Percentiles rank a stretch among this genome's conserved stretches.
These are phyloP conservation scores for Nephelium lappaceum DNA, from an alignment of 345 rosid genomes.

Conservation along the genomic window DNA sequence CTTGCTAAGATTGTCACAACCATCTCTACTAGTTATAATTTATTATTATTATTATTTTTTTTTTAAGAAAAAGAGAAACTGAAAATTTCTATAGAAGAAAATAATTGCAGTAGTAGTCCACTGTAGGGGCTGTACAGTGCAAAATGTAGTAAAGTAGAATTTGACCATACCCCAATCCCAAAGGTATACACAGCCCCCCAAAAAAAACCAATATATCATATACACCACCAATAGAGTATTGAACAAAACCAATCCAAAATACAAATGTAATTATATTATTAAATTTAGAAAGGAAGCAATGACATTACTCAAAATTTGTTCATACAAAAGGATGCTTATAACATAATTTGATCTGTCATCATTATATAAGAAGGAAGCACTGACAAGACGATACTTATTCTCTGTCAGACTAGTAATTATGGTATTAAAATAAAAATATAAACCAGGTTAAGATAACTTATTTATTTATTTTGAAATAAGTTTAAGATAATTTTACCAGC, in stretches of 20 bases:
- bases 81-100: too few relatives aligned
- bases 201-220: neutral
- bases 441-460: neutral
- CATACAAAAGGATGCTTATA: neutral
- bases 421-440: neutral
- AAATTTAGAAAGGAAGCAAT: neutral
- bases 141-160: too few relatives aligned
- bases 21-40: neutral
- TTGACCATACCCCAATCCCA: neutral
- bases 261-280: too few relatives aligned
- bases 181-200: neutral
- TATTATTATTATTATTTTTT: too few relatives aligned
- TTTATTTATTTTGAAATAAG: neutral
- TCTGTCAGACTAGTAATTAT: neutral
- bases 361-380: neutral
- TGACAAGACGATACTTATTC: neutral
- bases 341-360: constrained; percentile 2
- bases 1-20: too few relatives aligned
- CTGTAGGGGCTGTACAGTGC: neutral
- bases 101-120: neutral
- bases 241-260: neutral
- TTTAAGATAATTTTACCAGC: neutral
- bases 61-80: neutral
- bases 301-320: neutral
- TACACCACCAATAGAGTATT: neutral